Conservation (phyloP, 257 asterid genomes). For the Fraxinus anomala region DNA sequence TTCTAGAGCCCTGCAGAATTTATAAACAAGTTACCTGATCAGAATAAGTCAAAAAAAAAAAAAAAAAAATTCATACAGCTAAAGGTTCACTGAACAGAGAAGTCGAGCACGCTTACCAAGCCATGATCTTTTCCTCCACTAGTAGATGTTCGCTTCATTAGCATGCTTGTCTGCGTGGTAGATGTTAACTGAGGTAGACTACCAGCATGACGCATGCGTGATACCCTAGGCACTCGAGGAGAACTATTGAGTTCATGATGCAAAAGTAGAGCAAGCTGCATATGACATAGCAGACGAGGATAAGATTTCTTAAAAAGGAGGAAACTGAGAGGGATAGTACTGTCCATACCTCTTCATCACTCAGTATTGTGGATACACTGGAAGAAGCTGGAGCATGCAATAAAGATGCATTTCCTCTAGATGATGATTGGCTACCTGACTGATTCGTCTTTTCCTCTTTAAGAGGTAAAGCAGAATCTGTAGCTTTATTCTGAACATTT, state of each 20-base stretch:
- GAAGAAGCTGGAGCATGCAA: constrained; percentile 58
- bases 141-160: constrained; percentile 72
- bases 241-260: constrained; percentile 99
- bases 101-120: constrained; percentile 48
- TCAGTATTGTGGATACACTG: constrained; percentile 65
- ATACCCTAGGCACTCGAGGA: constrained; percentile 94
- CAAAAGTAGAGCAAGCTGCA: constrained; percentile 88
- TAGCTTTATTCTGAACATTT: constrained; percentile 49
- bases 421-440: constrained; percentile 48
- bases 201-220: constrained; percentile 97
- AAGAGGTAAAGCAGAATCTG: constrained; percentile 44
- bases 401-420: constrained; percentile 58
- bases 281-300: constrained; percentile 23
- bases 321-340: constrained; percentile 11
- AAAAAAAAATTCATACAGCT: constrained; percentile 6
- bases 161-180: constrained; percentile 68
- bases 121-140: constrained; percentile 75
- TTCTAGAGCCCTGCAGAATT: constrained; percentile 59
- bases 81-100: constrained; percentile 24
- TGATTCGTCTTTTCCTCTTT: constrained; percentile 67
- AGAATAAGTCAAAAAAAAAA: background rate
- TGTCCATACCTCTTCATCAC: constrained; percentile 88
- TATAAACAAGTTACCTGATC: constrained; percentile 18
- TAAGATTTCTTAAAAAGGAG: constrained; percentile 11
- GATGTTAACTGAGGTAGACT: constrained; percentile 80